Percentiles rank a stretch among this genome's conserved stretches.
Evolutionary conservation across 2,329 filamentous ascomycete species (phyloP).

Genomic region (Alternaria brassicicola): DNA sequence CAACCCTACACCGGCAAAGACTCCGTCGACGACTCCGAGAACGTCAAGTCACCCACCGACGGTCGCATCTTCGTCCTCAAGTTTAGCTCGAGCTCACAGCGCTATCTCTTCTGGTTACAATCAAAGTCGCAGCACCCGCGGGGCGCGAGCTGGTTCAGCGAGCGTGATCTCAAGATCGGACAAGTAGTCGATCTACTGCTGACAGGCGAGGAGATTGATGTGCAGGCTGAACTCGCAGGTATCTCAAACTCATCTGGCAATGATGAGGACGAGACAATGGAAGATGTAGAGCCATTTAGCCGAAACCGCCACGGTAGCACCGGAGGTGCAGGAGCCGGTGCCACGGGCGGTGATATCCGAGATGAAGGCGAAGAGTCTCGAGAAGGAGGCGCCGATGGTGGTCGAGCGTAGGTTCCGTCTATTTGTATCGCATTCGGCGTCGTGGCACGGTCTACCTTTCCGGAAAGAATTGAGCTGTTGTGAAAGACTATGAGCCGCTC

Average conservation of each 20-base stretch:
- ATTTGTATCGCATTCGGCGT: conserved; percentile 40
- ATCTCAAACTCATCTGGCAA: conserved; percentile 62
- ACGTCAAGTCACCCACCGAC: conserved; percentile 71
- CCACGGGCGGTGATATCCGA: conserved; percentile 88
- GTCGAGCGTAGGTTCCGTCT: conserved; percentile 91
- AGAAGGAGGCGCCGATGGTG: conserved; percentile 94
- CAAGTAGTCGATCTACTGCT: conserved; percentile 84
- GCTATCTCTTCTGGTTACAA: conserved; percentile 96
- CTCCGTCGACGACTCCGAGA: conserved; percentile 58
- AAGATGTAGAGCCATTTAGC: conserved; percentile 54
- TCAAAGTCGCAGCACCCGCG: conserved; percentile 78
- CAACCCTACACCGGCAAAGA: conserved; percentile 70
- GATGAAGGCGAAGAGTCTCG: conserved; percentile 87
- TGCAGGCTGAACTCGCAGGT: conserved; percentile 68
- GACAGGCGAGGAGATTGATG: conserved; percentile 86
- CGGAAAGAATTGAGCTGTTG: conserved; percentile 24
- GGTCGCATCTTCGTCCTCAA: conserved; percentile 93
- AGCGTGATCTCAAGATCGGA: conserved; percentile 83
- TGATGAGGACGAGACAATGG: conserved; percentile 72
- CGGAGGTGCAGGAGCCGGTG: conserved; percentile 83
- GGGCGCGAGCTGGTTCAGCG: conserved; percentile 77
- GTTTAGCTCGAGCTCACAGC: conserved; percentile 88
- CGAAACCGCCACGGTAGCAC: conserved; percentile 53
- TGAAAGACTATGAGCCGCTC: conserved; percentile 27
- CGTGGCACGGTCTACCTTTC: conserved; percentile 45